Evolutionary conservation across 192 early-diverging fungal genomes (phyloP), one percentile per base, ranked within the genome.

Genomic region (Rhizoclosmatium sp.): DNA sequence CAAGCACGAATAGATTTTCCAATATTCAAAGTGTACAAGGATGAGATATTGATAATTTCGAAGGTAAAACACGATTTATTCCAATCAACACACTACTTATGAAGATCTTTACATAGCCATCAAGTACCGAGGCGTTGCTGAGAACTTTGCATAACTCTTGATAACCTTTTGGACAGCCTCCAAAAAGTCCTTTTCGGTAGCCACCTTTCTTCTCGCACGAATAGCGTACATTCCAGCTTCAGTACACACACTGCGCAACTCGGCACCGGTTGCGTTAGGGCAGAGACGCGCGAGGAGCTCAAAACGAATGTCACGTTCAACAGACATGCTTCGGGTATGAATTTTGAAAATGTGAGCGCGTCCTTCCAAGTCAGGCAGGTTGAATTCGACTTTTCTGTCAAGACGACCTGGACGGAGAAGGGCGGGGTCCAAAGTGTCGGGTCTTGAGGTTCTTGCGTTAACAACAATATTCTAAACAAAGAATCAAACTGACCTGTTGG

Each of bases 141-240:
- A 96, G 89, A 99, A 99, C 91, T 81, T 68, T 75, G 96, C 94
- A 81, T 99, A 99, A 56, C 91, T 91, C 91, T 98, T 98, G 90
- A 99, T 98, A 73, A 99, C 98, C 91, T 99, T 99, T 89, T 98
- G 96, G 16, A 99, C 97, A 40, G 97, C 89, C 83, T 99, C 97
- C 87, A 99, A 91, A 87, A 98, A 99, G 89, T 99, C 98, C 89
- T 99, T 99, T 84, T 99, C 98, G 31, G 96, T 98, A 21, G 98
- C 97, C 19, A 98, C 91, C 93, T 99, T 99, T 91, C 97, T 92
- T 83, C 98, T 90, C 67, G 96, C 94, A 12, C 98, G 90, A 78
- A 99, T 99, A 2, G 98, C 98, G 91, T 96, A 99, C 98, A 99
- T 99, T 71, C 98, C 98, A 5, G 98, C 97, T 86, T 99, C 98